Conservation (phyloP, 768 basidiomycete genomes). For the Psilocybe subaeruginosa region DNA sequence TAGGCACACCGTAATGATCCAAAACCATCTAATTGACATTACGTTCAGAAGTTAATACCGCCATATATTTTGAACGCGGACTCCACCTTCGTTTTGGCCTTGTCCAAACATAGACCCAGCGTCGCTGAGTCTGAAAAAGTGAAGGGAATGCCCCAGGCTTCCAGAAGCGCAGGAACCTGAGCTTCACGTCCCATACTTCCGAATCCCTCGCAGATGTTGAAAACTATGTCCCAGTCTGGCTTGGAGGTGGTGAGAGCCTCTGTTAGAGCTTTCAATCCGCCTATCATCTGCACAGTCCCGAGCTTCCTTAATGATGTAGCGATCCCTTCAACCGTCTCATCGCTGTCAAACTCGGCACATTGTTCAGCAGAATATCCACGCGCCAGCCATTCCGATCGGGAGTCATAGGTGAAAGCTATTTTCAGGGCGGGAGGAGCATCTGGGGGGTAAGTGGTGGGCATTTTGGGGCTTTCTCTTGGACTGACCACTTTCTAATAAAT, state of each 20-base stretch:
- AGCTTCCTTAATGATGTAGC: conserved; percentile 19
- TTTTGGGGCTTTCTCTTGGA: not conserved
- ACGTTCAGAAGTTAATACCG: not conserved
- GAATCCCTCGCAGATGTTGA: conserved; percentile 27
- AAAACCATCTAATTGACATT: conserved; percentile 20
- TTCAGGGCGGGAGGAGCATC: not conserved
- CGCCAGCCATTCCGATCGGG: conserved; percentile 19
- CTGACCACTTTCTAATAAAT: not conserved
- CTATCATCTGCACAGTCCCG: conserved; percentile 24
- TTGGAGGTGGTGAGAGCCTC: conserved; percentile 9
- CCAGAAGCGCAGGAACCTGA: conserved; percentile 28
- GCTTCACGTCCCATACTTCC: conserved; percentile 24
- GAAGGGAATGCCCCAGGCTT: conserved; percentile 25
- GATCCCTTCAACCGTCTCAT: conserved; percentile 21
- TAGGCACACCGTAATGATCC: conserved; percentile 24
- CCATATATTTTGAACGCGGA: not conserved
- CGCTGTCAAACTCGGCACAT: conserved; percentile 24
- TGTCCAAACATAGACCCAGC: conserved; percentile 27
- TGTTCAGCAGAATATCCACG: conserved; percentile 18
- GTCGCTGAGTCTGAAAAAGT: conserved; percentile 29
- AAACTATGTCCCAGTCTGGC: conserved; percentile 27
- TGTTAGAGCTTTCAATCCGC: conserved; percentile 20
- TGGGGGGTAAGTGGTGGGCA: not conserved
- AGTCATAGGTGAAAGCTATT: conserved; percentile 24
- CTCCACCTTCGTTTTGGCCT: conserved; percentile 28